Evolutionary conservation across 345 rosid genomes (phyloP).

Genomic region (Hibiscus mutabilis): DNA sequence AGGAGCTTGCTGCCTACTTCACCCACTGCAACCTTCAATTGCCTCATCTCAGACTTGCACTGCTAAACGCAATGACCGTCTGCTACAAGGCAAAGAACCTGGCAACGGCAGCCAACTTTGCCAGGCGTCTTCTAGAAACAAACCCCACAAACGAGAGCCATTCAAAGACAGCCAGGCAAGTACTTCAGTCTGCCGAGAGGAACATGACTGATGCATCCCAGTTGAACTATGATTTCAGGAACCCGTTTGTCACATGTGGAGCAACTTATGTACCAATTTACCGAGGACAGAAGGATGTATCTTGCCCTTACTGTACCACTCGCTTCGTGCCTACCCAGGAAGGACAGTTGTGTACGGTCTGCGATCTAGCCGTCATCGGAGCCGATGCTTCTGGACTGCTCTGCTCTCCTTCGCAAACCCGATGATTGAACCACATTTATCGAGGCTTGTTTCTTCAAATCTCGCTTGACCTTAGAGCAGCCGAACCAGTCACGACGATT

Average conservation of each 20-base stretch:
- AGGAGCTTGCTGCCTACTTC: constrained; percentile 97
- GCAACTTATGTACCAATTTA: constrained; percentile 89
- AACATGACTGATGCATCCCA: constrained; percentile 58
- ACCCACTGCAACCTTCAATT: constrained; percentile 87
- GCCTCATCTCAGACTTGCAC: constrained; percentile 77
- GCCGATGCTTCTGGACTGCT: constrained; percentile 93
- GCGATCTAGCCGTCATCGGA: constrained; percentile 85
- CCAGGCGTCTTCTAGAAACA: constrained; percentile 71
- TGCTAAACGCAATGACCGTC: constrained; percentile 66
- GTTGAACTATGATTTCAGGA: constrained; percentile 86
- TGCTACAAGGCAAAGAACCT: constrained; percentile 80
- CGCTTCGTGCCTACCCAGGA: constrained; percentile 69
- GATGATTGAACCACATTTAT: constrained; percentile 29
- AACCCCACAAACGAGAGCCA: constrained; percentile 72
- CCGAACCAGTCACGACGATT: background rate
- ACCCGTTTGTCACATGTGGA: constrained; percentile 88
- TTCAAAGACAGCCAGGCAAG: constrained; percentile 72
- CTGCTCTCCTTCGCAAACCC: constrained; percentile 80
- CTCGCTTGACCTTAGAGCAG: constrained; percentile 8
- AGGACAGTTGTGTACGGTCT: constrained; percentile 68
- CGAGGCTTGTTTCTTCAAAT: constrained; percentile 11
- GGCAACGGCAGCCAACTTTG: constrained; percentile 75
- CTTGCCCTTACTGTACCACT: constrained; percentile 83
- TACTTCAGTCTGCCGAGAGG: constrained; percentile 75
- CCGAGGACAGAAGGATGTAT: constrained; percentile 76